phyloP scores from a whole-genome alignment of 148 eudicot species.

The Camellia japonica region DNA sequence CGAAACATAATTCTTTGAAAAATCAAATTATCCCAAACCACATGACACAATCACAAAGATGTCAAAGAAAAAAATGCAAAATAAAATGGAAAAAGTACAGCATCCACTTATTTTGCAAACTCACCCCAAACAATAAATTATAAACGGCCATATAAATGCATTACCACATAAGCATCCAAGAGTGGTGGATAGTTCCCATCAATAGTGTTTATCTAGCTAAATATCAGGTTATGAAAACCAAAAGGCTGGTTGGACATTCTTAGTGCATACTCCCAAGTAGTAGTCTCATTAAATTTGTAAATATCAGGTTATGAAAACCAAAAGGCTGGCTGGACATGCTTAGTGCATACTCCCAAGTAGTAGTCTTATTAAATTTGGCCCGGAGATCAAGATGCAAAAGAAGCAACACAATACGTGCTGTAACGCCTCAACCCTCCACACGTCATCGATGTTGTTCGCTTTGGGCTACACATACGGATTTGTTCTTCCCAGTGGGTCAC shows the following conservation, averaged over 20 bases:
- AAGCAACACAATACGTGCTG: too few species aligned
- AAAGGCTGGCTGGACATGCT: slow-evolving; percentile 46
- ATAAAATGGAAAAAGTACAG: background rate
- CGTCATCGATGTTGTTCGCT: too few species aligned
- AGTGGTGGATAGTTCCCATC: slow-evolving; percentile 79
- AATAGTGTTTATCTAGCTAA: slow-evolving; percentile 94
- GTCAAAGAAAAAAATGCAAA: background rate
- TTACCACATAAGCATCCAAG: slow-evolving; percentile 31
- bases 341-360: slow-evolving; percentile 10
- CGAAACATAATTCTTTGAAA: background rate
- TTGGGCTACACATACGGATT: too few species aligned
- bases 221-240: slow-evolving; percentile 86
- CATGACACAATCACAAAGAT: background rate
- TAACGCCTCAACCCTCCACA: too few species aligned
- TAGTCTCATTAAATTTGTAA: slow-evolving; percentile 62
- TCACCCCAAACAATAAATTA: background rate
- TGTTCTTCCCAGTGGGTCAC: too few species aligned
- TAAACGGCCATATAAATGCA: too few species aligned
- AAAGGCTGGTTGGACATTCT: slow-evolving; percentile 77
- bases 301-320: too few species aligned
- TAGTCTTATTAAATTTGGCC: too few species aligned
- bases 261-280: slow-evolving; percentile 91
- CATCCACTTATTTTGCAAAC: background rate
- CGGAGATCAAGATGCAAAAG: too few species aligned
- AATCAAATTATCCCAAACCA: background rate